Conservation (phyloP, 2,329 filamentous ascomycete genomes). For the Stachybotrys echinatus region DNA sequence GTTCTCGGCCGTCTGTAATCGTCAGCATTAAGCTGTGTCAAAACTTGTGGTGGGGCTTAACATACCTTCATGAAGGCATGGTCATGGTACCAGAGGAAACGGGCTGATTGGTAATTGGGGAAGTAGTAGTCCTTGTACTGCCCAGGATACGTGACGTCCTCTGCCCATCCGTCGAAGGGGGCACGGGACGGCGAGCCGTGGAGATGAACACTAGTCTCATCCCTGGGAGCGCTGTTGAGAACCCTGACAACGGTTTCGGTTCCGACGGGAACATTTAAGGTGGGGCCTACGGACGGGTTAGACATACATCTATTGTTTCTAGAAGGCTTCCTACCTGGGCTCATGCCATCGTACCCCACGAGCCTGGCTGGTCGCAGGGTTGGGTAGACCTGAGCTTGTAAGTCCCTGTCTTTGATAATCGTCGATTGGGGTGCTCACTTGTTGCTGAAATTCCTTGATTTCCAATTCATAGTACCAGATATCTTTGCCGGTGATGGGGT, state of each 20-base stretch:
- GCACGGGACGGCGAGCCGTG: constrained; percentile 39
- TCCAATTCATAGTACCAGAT: constrained; percentile 31
- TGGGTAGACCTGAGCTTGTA: constrained; percentile 24
- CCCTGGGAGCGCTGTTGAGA: constrained; percentile 38
- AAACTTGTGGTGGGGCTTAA: too few relatives aligned
- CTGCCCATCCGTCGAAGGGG: constrained; percentile 36
- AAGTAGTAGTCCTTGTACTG: constrained; percentile 60
- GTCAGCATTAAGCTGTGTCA: too few relatives aligned
- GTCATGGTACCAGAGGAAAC: constrained; percentile 55
- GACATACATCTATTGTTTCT: not conserved
- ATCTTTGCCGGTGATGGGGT: constrained; percentile 26
- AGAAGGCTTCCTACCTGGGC: constrained; percentile 26
- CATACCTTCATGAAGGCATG: constrained; percentile 29
- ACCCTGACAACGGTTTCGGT: constrained; percentile 47
- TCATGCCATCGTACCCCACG: constrained; percentile 48
- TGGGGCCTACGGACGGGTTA: constrained; percentile 24
- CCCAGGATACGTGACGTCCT: constrained; percentile 43
- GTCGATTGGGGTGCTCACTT: not conserved
- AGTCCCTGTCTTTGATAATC: not conserved
- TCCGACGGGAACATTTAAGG: not conserved
- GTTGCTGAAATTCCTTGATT: constrained; percentile 22
- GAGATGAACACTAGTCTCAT: constrained; percentile 46
- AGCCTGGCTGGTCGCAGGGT: constrained; percentile 22
- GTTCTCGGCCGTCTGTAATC: constrained; percentile 49
- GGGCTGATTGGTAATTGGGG: constrained; percentile 45